These are phyloP conservation scores for Saccharomycopsis javanensis DNA, from an alignment of 805 yeast species.

Conservation along the genomic window DNA sequence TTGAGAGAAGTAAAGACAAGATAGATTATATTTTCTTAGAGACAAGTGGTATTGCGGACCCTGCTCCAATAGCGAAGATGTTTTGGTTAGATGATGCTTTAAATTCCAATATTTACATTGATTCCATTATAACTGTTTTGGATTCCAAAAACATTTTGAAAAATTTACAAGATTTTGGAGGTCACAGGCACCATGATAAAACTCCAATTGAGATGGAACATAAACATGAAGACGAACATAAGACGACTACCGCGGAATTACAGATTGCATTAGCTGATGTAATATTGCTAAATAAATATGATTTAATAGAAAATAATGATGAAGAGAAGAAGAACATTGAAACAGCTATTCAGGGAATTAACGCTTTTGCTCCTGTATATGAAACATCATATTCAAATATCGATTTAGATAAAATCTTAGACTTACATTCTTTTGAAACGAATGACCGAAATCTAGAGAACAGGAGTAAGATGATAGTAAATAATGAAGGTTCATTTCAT, in stretches of 20 bases:
- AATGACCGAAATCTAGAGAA: conserved; percentile 23
- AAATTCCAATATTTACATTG: conserved; percentile 74
- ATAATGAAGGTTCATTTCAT: conserved; percentile 29
- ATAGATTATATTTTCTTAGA: conserved; percentile 90
- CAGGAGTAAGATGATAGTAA: conserved; percentile 16
- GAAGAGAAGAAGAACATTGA: conserved; percentile 27
- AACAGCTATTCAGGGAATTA: conserved; percentile 42
- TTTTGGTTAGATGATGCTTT: conserved; percentile 95
- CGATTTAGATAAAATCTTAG: conserved; percentile 54
- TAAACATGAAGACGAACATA: conserved; percentile 32
- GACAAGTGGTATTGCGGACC: conserved; percentile 95
- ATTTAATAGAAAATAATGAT: conserved; percentile 31
- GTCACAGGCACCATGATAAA: conserved; percentile 51
- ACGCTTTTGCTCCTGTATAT: conserved; percentile 56
- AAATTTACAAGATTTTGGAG: conserved; percentile 63
- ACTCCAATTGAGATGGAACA: conserved; percentile 20
- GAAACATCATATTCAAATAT: conserved; percentile 70
- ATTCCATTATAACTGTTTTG: conserved; percentile 83
- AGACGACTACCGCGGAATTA: conserved; percentile 69
- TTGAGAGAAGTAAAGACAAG: conserved; percentile 55
- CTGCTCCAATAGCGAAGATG: conserved; percentile 94
- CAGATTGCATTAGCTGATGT: conserved; percentile 89
- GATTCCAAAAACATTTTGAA: conserved; percentile 59
- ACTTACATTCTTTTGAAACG: conserved; percentile 67
- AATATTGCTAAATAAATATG: conserved; percentile 70